phyloP scores from a whole-genome alignment of 306 rosid genomes.

The Vicia villosa region DNA sequence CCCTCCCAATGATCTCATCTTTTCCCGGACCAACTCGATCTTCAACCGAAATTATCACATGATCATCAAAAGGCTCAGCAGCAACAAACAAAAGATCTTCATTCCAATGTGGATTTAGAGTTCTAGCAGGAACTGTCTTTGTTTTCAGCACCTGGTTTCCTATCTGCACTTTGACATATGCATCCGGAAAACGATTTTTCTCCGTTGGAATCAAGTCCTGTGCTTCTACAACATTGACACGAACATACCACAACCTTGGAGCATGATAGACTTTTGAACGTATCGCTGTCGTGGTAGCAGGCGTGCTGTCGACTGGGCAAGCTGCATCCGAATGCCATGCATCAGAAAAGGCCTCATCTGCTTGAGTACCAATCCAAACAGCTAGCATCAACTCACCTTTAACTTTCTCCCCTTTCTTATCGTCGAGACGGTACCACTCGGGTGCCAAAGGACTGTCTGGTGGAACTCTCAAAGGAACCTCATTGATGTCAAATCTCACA shows the following conservation, averaged over 20 bases:
- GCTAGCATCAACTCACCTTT: slow-evolving; percentile 91
- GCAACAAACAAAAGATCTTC: slow-evolving; percentile 57
- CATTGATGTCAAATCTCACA: slow-evolving; percentile 78
- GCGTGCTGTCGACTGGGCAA: slow-evolving; percentile 53
- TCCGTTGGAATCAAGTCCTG: slow-evolving; percentile 55
- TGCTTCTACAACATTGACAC: slow-evolving; percentile 60
- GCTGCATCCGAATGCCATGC: slow-evolving; percentile 92
- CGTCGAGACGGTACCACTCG: slow-evolving; percentile 79
- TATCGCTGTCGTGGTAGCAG: slow-evolving; percentile 44
- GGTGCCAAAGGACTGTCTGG: slow-evolving; percentile 95
- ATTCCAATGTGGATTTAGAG: slow-evolving; percentile 48
- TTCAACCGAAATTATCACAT: slow-evolving; percentile 44
- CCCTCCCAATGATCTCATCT: slow-evolving; percentile 56
- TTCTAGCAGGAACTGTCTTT: slow-evolving; percentile 48
- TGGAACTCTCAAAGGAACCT: slow-evolving; percentile 75
- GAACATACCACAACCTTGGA: slow-evolving; percentile 78
- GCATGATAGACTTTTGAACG: slow-evolving; percentile 75
- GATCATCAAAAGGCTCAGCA: slow-evolving; percentile 60
- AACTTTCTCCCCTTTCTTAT: slow-evolving; percentile 73
- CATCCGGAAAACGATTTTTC: slow-evolving; percentile 51
- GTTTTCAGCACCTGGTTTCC: slow-evolving; percentile 57
- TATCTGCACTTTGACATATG: slow-evolving; percentile 47
- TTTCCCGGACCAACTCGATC: slow-evolving; percentile 52
- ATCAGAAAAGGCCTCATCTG: slow-evolving; percentile 86
- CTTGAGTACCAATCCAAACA: slow-evolving; percentile 95